A percentile compares a stretch with the other conserved stretches of the same genome.
phyloP scores from a whole-genome alignment of 495 filamentous ascomycete genomes.

The Aspergillus leporis region DNA sequence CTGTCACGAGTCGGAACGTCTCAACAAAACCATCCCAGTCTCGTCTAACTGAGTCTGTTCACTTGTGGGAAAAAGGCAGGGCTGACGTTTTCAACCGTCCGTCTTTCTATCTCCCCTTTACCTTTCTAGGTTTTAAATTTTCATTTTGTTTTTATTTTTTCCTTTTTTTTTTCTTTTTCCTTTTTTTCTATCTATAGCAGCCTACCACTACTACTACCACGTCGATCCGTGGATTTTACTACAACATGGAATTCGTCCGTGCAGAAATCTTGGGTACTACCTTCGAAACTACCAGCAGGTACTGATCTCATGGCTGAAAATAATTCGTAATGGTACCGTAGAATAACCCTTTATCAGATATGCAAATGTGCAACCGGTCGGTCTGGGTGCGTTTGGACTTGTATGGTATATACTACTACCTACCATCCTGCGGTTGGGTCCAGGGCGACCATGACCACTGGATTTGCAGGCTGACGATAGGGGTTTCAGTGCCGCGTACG shows the following conservation, averaged over 20 bases:
- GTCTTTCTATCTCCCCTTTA: not conserved
- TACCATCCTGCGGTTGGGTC: constrained; percentile 3
- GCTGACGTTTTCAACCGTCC: not conserved
- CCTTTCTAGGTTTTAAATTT: not conserved
- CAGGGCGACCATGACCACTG: not conserved
- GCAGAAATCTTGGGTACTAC: constrained; percentile 98
- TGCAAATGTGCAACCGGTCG: constrained; percentile 94
- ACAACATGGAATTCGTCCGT: constrained; percentile 78
- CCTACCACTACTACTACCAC: not conserved
- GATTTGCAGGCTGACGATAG: not conserved
- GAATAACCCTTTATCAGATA: constrained; percentile 60
- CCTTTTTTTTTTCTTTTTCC: not conserved
- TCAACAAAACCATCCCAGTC: not conserved
- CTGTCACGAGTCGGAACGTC: not conserved
- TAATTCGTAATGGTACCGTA: constrained; percentile 3
- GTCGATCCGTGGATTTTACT: constrained; percentile 6
- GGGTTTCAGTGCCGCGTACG: constrained; percentile 77
- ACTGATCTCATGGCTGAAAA: constrained; percentile 22
- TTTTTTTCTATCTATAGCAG: not conserved
- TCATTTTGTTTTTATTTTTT: not conserved
- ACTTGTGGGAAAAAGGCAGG: not conserved
- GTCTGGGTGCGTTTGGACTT: constrained; percentile 96
- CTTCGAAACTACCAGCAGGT: constrained; percentile 99
- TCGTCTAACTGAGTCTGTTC: not conserved
- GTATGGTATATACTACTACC: constrained; percentile 69